Conservation (phyloP, 2,329 filamentous ascomycete species). For the Ceratocystiopsis minuta region DNA sequence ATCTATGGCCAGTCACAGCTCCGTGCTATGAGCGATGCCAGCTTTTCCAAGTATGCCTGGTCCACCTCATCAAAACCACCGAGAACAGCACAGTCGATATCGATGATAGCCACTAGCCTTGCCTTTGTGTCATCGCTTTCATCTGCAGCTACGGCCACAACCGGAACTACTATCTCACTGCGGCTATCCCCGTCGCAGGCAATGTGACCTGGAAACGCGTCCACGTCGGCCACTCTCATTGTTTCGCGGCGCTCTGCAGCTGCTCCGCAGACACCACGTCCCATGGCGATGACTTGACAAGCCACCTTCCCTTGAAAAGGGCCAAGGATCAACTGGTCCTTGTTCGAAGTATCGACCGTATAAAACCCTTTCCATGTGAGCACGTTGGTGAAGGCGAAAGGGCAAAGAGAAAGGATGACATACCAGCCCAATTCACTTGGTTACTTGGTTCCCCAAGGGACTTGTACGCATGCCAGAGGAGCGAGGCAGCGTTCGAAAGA, state of each 20-base stretch:
- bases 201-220: constrained; percentile 61
- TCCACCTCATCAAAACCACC: constrained; percentile 55
- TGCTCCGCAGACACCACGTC: constrained; percentile 56
- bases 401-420: background rate
- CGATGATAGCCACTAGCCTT: constrained; percentile 44
- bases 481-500: constrained; percentile 54
- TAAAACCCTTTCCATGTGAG: constrained; percentile 44
- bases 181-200: constrained; percentile 59
- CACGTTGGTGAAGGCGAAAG: too few relatives aligned
- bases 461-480: constrained; percentile 66
- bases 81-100: constrained; percentile 54
- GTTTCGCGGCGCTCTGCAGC: constrained; percentile 44
- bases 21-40: constrained; percentile 40
- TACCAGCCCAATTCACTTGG: constrained; percentile 61
- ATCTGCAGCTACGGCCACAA: constrained; percentile 21
- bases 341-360: constrained; percentile 30
- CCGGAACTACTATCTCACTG: constrained; percentile 70
- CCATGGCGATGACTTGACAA: constrained; percentile 60
- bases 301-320: constrained; percentile 69
- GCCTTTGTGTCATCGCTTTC: background rate
- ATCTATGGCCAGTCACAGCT: constrained; percentile 43
- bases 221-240: constrained; percentile 52
- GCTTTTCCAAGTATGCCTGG: constrained; percentile 42
- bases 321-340: constrained; percentile 47
- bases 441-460: constrained; percentile 48